These are phyloP conservation scores for Arctium lappa DNA, from an alignment of 129 eudicot genomes.

Conservation along the genomic window DNA sequence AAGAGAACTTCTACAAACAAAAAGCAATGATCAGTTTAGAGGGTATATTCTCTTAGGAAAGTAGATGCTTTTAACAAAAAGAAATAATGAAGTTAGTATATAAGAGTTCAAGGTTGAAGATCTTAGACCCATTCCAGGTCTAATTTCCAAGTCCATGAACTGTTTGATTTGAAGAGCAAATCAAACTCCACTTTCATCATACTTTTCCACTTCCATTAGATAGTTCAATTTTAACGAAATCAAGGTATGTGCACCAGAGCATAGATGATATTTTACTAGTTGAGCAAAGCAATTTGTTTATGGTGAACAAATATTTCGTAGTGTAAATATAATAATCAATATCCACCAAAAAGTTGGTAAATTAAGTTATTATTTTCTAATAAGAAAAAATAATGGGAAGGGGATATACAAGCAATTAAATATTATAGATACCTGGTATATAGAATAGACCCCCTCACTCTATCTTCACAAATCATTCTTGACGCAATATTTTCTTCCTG, in stretches of 20 bases:
- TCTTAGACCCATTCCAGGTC: background rate
- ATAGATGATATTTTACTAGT: background rate
- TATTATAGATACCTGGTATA: conserved; percentile 68
- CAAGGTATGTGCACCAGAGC: background rate
- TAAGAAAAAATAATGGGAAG: background rate
- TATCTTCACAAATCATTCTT: conserved; percentile 88
- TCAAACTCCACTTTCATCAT: background rate
- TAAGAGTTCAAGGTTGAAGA: no score
- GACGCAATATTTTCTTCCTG: conserved; percentile 97
- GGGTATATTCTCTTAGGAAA: no score
- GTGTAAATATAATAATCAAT: background rate
- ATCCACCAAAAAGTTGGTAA: background rate
- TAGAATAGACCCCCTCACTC: conserved; percentile 79
- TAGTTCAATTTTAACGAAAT: no score
- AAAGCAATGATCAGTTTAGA: no score
- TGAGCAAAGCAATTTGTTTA: background rate
- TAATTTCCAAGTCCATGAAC: background rate
- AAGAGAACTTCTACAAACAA: no score
- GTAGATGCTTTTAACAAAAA: no score
- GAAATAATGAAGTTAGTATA: background rate
- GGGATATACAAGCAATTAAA: background rate
- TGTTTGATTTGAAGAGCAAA: background rate
- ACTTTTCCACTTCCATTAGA: no score
- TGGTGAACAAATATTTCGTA: background rate
- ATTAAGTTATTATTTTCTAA: background rate